Percentiles rank a stretch among this genome's conserved stretches.
Conservation (phyloP, 345 rosid genomes). For the Brassica juncea region DNA sequence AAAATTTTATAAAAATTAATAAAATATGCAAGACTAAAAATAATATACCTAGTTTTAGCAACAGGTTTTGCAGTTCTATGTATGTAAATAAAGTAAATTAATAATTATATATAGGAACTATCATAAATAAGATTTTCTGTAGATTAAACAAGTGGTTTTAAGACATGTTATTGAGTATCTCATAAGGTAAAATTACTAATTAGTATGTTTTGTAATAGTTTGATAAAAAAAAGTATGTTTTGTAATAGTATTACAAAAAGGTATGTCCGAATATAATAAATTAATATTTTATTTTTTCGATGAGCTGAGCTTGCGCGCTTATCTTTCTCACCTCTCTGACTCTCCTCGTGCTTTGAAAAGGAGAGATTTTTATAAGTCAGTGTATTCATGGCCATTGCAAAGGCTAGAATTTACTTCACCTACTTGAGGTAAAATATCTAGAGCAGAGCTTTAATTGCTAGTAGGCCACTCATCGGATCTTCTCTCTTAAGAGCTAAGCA, state of each 20-base stretch:
- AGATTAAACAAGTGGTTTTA: not conserved
- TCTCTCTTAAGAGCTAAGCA: slow-evolving; percentile 54
- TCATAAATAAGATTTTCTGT: not conserved
- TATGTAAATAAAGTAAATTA: not conserved
- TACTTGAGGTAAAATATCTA: slow-evolving; percentile 26
- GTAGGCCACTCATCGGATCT: slow-evolving; percentile 46
- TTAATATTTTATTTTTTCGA: not conserved
- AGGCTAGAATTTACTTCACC: slow-evolving; percentile 30
- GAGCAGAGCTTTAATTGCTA: slow-evolving; percentile 61
- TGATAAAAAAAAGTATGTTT: not conserved
- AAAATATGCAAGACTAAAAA: not conserved
- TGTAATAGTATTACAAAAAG: not conserved
- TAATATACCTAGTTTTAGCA: not conserved
- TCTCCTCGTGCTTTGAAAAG: slow-evolving; percentile 13
- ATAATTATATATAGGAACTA: not conserved
- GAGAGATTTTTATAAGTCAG: not conserved
- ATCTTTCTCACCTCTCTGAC: not conserved
- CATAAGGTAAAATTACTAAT: not conserved
- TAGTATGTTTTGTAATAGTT: not conserved
- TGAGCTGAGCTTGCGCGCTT: slow-evolving; percentile 11
- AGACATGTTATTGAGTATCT: not conserved
- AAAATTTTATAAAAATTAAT: not conserved
- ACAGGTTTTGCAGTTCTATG: not conserved
- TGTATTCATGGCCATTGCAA: slow-evolving; percentile 1
- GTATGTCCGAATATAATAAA: not conserved